phyloP scores from a whole-genome alignment of 2,329 filamentous ascomycete genomes.

The Chalaropsis ovoidea region DNA sequence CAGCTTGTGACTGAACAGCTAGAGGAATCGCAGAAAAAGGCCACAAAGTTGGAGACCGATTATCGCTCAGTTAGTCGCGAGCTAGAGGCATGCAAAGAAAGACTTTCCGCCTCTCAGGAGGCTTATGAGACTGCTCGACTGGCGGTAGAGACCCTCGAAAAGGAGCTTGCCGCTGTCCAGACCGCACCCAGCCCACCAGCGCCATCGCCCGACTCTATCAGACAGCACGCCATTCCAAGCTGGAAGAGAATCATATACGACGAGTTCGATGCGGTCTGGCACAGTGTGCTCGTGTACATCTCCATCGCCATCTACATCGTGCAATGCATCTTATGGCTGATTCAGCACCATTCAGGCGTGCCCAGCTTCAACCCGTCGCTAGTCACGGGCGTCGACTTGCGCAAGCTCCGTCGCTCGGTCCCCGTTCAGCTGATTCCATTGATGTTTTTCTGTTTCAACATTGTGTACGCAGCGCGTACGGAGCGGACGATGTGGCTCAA shows the following conservation, averaged over 20 bases:
- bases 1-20: neutral
- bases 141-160: neutral
- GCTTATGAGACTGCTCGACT: neutral
- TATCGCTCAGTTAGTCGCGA: neutral
- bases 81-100: neutral
- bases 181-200: neutral
- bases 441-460: neutral
- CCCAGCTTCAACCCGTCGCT: neutral
- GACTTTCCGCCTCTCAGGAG: neutral
- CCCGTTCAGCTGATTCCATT: neutral
- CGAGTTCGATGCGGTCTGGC: neutral
- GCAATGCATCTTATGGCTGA: neutral
- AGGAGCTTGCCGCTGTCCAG: neutral
- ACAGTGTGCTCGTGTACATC: neutral
- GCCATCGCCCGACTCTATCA: neutral
- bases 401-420: neutral
- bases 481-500: slow-evolving; percentile 3
- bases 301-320: neutral
- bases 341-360: neutral
- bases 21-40: neutral
- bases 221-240: neutral
- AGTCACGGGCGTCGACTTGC: neutral
- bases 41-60: neutral
- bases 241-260: neutral
- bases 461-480: neutral